Evolutionary conservation across 495 filamentous ascomycete genomes (phyloP), one percentile per base, ranked within the genome.

Genomic region (Lasiosphaeriaceae sp.): DNA sequence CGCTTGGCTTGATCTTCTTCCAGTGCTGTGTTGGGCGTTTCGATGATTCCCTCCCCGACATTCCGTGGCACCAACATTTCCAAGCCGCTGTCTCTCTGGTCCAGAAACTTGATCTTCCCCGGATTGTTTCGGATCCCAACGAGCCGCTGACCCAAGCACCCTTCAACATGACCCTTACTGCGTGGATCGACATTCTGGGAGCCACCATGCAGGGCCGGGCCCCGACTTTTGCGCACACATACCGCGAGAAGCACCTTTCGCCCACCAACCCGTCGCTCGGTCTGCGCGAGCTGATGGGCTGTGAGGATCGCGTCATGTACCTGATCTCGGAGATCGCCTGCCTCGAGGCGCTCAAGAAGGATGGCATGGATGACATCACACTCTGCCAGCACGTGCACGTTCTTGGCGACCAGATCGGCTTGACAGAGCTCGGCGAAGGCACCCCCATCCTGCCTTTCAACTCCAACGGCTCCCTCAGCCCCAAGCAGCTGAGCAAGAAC

Each of bases 121-220:
- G 76, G 19, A 60, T 78, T 29, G 80, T 88, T 21, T 77, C 86
- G 47, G 81, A 86, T 51, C 72, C 81, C 35, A 71, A 74, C 56
- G 79, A 79, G 55, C 73, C 75, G 2, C 77, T 85, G 64, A 64
- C 80, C 29, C 81, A 85, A n/a, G 83, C 88, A 9, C 86, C 90
- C 19, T 96, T 97, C 81, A 96, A 92, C 76, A 97, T 96, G 93
- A 90, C 89, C 0, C 75, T 98, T 52, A 87, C 93, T 2, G 78
- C 92, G 22, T 98, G 94, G 94, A 96, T 98, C 63, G 94, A 98
- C 67, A 97, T 98, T 59, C 82, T 97, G 20, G 94, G 94, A 17
- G 84, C 93, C 0, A 96, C 93, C 2, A 96, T 98, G 89, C 77
- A 90, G 35, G 91, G 92, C 17, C 81, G 83, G 31, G 86, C 90